Evolutionary conservation across 2,329 filamentous ascomycete species (phyloP).

Genomic region (Fusarium albidum): DNA sequence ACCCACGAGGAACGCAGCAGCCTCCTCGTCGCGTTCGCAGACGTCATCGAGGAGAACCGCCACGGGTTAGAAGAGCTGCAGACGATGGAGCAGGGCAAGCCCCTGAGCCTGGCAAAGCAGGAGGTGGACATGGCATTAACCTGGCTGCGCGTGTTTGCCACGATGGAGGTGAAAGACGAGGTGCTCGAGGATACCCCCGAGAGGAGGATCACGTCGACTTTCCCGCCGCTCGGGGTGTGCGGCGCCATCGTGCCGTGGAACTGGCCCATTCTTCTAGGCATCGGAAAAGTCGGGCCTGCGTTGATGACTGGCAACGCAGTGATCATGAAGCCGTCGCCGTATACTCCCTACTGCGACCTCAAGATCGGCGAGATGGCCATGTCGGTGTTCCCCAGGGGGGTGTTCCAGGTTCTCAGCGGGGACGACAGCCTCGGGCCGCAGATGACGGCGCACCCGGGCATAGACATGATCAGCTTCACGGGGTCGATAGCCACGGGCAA

Average conservation of each 20-base stretch:
- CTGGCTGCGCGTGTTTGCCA: neutral
- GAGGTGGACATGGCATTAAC: constrained; percentile 10
- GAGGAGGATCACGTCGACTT: neutral
- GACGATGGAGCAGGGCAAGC: constrained; percentile 39
- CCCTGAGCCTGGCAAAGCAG: constrained; percentile 18
- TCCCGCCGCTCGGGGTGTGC: constrained; percentile 24
- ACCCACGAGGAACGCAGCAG: constrained; percentile 36
- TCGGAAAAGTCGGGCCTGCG: constrained; percentile 62
- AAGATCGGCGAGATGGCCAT: constrained; percentile 67
- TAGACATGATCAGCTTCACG: constrained; percentile 70
- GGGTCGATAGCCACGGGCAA: constrained; percentile 67
- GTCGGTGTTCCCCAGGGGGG: constrained; percentile 66
- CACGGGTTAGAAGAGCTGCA: constrained; percentile 35
- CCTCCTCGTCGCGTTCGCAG: constrained; percentile 38
- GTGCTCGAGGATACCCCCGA: constrained; percentile 27
- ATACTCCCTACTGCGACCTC: constrained; percentile 64
- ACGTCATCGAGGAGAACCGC: constrained; percentile 38
- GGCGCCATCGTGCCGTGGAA: constrained; percentile 38
- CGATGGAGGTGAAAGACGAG: constrained; percentile 22
- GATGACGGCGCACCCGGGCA: constrained; percentile 64
- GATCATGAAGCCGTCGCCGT: constrained; percentile 66
- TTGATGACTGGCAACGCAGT: constrained; percentile 64
- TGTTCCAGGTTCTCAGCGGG: constrained; percentile 67
- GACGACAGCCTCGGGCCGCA: constrained; percentile 67
- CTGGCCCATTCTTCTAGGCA: constrained; percentile 29